A percentile compares a stretch with the other conserved stretches of the same genome.
Conservation (phyloP, 108 stramenopile genomes). For the Halocafeteria seosinensis region DNA sequence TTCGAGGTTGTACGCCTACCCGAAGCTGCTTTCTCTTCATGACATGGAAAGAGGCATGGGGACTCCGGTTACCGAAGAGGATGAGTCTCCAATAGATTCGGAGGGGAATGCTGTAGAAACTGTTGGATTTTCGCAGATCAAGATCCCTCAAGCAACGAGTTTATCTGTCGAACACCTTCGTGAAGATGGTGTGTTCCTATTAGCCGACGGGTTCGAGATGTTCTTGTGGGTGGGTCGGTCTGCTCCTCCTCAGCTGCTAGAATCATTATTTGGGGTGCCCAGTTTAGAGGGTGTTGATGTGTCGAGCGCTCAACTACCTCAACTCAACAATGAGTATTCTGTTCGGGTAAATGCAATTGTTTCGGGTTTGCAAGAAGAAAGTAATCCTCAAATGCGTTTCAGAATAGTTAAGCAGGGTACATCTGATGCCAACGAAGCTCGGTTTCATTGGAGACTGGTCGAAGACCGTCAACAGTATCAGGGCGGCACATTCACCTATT, state of each 20-base stretch:
- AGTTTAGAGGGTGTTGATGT: conserved; percentile 65
- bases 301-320: background rate
- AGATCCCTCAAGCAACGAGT: conserved; percentile 55
- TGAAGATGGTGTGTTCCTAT: conserved; percentile 64
- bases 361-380: background rate
- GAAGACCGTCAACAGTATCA: conserved; percentile 82
- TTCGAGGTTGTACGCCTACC: conserved; percentile 60
- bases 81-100: conserved; percentile 6
- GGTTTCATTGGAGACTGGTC: conserved; percentile 78
- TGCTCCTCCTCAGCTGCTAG: conserved; percentile 51
- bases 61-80: conserved; percentile 18
- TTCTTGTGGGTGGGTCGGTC: conserved; percentile 80
- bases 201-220: conserved; percentile 79
- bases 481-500: conserved; percentile 71
- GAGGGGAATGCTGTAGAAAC: conserved; percentile 1
- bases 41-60: conserved; percentile 55
- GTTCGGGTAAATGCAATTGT: conserved; percentile 2
- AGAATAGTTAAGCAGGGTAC: conserved; percentile 71
- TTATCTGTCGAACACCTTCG: conserved; percentile 56
- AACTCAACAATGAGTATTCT: background rate
- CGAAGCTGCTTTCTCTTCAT: conserved; percentile 81
- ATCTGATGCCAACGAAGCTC: conserved; percentile 47
- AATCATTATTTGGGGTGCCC: conserved; percentile 60
- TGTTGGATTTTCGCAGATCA: conserved; percentile 17
- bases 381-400: conserved; percentile 43